phyloP scores from a whole-genome alignment of 768 basidiomycete species.

The Naematelia encephala region DNA sequence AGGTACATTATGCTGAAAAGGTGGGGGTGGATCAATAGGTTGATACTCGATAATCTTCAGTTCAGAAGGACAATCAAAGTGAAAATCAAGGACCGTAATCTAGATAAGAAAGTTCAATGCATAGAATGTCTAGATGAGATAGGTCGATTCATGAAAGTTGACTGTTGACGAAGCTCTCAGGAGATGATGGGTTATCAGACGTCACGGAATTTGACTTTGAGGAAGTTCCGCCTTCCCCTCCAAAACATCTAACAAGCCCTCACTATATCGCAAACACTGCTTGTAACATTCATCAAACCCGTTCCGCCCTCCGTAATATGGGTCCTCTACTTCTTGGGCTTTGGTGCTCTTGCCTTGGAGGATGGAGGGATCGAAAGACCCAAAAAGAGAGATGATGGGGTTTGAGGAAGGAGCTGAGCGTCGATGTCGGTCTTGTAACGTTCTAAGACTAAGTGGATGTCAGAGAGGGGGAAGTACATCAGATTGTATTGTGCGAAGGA shows the following conservation, averaged over 20 bases:
- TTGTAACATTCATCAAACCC: constrained; percentile 75
- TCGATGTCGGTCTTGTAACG: constrained; percentile 19
- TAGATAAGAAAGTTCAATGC: neutral
- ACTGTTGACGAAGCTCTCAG: neutral
- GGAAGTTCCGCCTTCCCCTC: constrained; percentile 11
- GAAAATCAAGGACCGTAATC: neutral
- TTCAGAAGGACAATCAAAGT: no score
- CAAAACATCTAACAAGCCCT: constrained; percentile 71
- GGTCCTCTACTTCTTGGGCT: constrained; percentile 73
- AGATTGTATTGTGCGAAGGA: neutral
- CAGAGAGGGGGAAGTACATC: neutral
- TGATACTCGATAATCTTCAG: no score
- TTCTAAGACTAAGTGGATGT: constrained; percentile 32
- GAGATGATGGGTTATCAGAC: neutral
- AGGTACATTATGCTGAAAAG: constrained; percentile 60
- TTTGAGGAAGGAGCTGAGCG: constrained; percentile 30
- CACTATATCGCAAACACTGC: constrained; percentile 69
- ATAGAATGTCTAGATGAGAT: constrained; percentile 4
- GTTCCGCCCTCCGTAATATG: constrained; percentile 67
- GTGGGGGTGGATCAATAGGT: no score
- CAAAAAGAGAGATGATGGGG: constrained; percentile 42
- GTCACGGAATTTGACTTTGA: neutral
- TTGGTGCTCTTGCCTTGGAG: constrained; percentile 40
- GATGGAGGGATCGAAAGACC: constrained; percentile 33
- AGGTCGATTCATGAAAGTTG: neutral